phyloP scores from a whole-genome alignment of 192 early-diverging fungal genomes.

The Linnemannia hyalina region DNA sequence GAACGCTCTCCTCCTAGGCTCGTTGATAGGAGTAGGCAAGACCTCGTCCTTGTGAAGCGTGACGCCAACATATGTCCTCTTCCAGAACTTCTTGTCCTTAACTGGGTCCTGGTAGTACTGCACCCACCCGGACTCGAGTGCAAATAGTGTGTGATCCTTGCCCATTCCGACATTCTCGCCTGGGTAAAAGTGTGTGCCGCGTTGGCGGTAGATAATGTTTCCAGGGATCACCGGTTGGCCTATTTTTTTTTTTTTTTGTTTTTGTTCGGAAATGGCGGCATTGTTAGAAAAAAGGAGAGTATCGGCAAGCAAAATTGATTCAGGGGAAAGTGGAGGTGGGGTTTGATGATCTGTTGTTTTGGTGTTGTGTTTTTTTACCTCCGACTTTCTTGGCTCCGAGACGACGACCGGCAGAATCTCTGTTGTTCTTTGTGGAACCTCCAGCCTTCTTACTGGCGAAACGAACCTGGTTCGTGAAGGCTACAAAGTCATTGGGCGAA shows the following conservation, averaged over 20 bases:
- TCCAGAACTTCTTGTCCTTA: constrained; percentile 68
- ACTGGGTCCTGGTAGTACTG: constrained; percentile 76
- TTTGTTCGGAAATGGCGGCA: not conserved
- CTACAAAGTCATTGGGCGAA: not conserved
- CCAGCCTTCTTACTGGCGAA: constrained; percentile 84
- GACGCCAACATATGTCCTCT: constrained; percentile 77
- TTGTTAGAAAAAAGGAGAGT: not conserved
- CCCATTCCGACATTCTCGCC: constrained; percentile 85
- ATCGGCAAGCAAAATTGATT: not conserved
- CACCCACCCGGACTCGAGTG: constrained; percentile 79
- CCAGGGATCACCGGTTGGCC: constrained; percentile 80
- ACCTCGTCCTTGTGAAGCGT: constrained; percentile 70
- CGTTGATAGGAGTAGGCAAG: constrained; percentile 70
- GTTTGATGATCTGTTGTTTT: not conserved
- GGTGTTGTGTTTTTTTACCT: constrained; percentile 41
- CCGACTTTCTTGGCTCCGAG: constrained; percentile 84
- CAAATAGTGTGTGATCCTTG: constrained; percentile 84
- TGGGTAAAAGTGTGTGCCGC: constrained; percentile 83
- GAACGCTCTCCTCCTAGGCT: constrained; percentile 79
- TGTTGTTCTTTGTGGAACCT: constrained; percentile 82
- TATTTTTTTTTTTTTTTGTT: not conserved
- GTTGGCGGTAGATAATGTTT: constrained; percentile 86
- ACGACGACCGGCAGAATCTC: constrained; percentile 83
- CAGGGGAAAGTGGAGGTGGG: not conserved
- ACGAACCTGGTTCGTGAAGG: constrained; percentile 69